phyloP scores from a whole-genome alignment of 2,329 filamentous ascomycete genomes.

The Pseudomassariella vexata region DNA sequence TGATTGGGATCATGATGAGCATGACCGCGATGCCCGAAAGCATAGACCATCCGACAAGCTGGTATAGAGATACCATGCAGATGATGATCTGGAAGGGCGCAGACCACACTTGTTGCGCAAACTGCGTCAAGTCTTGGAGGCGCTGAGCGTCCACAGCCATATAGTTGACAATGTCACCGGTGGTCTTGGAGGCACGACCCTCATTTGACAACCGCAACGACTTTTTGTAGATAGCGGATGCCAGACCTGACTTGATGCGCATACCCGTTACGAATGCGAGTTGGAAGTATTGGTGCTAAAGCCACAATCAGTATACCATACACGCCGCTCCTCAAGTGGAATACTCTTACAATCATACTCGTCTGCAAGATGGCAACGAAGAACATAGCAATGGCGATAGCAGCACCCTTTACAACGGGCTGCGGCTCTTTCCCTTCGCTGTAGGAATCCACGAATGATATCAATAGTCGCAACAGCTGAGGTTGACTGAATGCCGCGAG shows the following conservation, averaged over 20 bases:
- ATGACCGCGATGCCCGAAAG: conserved; percentile 91
- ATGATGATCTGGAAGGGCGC: conserved; percentile 94
- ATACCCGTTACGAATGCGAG: conserved; percentile 91
- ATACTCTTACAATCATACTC: conserved; percentile 61
- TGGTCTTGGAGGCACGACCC: conserved; percentile 80
- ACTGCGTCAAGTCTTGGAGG: conserved; percentile 90
- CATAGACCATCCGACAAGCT: conserved; percentile 93
- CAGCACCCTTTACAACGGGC: conserved; percentile 75
- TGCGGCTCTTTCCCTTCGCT: conserved; percentile 52
- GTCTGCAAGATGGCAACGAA: conserved; percentile 80
- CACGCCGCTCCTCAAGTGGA: too few species aligned
- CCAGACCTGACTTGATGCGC: conserved; percentile 88
- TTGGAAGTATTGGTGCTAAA: conserved; percentile 89
- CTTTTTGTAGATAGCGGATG: conserved; percentile 88
- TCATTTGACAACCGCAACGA: conserved; percentile 88
- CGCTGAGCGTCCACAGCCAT: conserved; percentile 98
- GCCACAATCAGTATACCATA: too few species aligned
- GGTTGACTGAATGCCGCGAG: conserved; percentile 83
- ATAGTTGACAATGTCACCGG: conserved; percentile 97
- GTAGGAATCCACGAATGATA: conserved; percentile 80
- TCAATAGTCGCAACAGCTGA: conserved; percentile 79
- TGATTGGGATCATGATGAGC: conserved; percentile 95
- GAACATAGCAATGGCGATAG: conserved; percentile 92
- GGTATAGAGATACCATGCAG: conserved; percentile 93
- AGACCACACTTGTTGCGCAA: conserved; percentile 92